These are phyloP conservation scores for Aspergillus ruber DNA, from an alignment of 2,329 filamentous ascomycete species.

Conservation along the genomic window DNA sequence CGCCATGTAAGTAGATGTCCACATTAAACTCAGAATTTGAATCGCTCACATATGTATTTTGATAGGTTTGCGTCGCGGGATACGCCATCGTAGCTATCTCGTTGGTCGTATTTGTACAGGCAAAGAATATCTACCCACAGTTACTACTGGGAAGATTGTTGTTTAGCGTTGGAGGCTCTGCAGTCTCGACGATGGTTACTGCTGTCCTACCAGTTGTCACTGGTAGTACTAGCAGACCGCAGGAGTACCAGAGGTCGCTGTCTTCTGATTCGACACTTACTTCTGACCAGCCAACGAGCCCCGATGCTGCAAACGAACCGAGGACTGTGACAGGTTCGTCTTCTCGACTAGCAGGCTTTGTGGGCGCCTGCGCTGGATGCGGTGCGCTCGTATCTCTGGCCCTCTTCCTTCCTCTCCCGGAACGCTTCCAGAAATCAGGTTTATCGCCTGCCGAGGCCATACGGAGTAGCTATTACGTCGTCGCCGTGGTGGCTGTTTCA, in stretches of 20 bases:
- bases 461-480: constrained; percentile 79
- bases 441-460: constrained; percentile 68
- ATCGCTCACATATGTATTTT: constrained; percentile 1
- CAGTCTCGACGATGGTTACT: constrained; percentile 95
- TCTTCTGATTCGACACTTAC: constrained; percentile 57
- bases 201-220: constrained; percentile 76
- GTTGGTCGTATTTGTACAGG: constrained; percentile 76
- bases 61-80: constrained; percentile 58
- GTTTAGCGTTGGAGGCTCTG: constrained; percentile 89
- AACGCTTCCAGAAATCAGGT: constrained; percentile 67
- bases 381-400: constrained; percentile 78
- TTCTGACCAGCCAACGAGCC: constrained; percentile 35
- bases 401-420: constrained; percentile 80
- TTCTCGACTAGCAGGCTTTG: constrained; percentile 72
- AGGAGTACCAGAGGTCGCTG: constrained; percentile 46
- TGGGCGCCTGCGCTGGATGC: constrained; percentile 86
- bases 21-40: constrained; percentile 1
- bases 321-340: constrained; percentile 31
- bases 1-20: constrained; percentile 33
- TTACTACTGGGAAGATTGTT: constrained; percentile 75
- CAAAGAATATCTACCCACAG: constrained; percentile 79
- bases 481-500: constrained; percentile 63
- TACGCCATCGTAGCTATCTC: constrained; percentile 75
- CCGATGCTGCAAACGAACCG: constrained; percentile 1
- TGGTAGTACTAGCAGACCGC: constrained; percentile 30